These are phyloP conservation scores for Rhytidiadelphus loreus DNA, from an alignment of 225 moss, liverwort and hornwort species.

Conservation along the genomic window DNA sequence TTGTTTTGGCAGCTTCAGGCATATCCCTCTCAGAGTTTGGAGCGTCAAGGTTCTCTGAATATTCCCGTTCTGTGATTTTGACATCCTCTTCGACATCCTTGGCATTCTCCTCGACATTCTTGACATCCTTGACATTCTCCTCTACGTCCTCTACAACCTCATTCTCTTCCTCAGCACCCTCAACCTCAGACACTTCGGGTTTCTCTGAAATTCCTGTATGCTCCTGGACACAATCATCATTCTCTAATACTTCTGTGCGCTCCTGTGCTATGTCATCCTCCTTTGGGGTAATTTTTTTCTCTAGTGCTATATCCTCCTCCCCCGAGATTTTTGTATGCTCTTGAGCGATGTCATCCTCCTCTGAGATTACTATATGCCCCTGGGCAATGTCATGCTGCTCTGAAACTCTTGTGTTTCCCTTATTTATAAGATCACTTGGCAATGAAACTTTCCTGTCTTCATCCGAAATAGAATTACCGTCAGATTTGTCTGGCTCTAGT, in stretches of 20 bases:
- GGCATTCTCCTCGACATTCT: not conserved
- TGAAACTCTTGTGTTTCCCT: not conserved
- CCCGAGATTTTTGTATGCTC: not conserved
- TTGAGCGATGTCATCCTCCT: not conserved
- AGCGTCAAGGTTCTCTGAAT: not conserved
- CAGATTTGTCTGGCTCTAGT: not conserved
- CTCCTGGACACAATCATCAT: not conserved
- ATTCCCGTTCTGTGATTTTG: not conserved
- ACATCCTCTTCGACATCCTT: constrained; percentile 5
- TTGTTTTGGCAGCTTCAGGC: not conserved
- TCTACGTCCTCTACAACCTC: not conserved
- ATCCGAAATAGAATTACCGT: not conserved
- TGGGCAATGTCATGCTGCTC: not conserved
- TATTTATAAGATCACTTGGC: not conserved
- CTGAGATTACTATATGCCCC: not conserved
- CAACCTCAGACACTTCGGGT: not conserved
- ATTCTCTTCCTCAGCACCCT: constrained; percentile 3
- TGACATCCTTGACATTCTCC: not conserved
- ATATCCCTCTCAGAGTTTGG: not conserved
- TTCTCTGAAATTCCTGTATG: not conserved
- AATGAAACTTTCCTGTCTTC: not conserved
- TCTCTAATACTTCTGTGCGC: not conserved
- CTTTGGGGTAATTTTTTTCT: not conserved
- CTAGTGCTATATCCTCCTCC: not conserved
- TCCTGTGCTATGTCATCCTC: not conserved